Evolutionary conservation across 176 grass and related monocot species (phyloP).

Genomic region (Microstegium vimineum): DNA sequence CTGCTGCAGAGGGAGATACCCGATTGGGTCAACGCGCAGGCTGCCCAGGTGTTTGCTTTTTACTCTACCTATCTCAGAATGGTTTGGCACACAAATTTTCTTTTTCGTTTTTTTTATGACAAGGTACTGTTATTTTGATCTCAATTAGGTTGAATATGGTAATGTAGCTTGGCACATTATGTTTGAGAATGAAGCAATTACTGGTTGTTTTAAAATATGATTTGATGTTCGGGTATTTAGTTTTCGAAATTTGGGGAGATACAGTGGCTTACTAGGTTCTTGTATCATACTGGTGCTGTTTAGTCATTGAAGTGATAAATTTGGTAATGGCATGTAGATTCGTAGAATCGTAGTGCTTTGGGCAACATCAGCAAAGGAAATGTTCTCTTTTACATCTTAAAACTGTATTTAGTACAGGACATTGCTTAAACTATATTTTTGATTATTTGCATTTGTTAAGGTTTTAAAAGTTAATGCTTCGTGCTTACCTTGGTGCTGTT

Average conservation of each 20-base stretch:
- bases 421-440: not conserved
- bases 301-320: not conserved
- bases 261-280: not conserved
- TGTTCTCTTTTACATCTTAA: not conserved
- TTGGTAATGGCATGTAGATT: not conserved
- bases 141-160: too few species aligned
- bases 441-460: not conserved
- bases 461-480: not conserved
- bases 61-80: not conserved
- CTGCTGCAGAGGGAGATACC: constrained; percentile 93
- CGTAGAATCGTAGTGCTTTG: not conserved
- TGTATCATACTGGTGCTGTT: not conserved
- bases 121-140: not conserved
- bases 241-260: not conserved
- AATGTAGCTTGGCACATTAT: not conserved
- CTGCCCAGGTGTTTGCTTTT: constrained; percentile 60
- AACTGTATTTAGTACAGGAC: not conserved
- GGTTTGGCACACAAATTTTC: not conserved
- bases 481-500: not conserved
- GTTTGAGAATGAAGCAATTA: not conserved
- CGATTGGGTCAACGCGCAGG: constrained; percentile 86
- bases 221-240: not conserved
- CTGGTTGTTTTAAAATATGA: not conserved
- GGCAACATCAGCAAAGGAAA: not conserved
- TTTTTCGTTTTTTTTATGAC: not conserved